Evolutionary conservation across 129 eudicot species (phyloP).

Genomic region (Escallonia rubra): DNA sequence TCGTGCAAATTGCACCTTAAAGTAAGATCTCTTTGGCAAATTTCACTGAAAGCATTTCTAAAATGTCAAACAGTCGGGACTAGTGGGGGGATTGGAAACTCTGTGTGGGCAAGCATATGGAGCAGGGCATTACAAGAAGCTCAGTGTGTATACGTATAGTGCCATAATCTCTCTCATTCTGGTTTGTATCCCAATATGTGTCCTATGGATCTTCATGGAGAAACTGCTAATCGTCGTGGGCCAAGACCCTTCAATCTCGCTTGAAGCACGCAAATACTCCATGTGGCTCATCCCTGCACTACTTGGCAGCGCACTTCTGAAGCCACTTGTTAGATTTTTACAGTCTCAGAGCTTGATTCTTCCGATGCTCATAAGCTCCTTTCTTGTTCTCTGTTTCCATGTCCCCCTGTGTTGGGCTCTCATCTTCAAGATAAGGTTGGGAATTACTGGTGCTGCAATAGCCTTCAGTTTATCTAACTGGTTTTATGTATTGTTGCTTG

Average conservation of each 20-base stretch:
- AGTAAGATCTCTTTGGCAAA: too few relatives aligned
- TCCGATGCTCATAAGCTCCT: conserved; percentile 51
- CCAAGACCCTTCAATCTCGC: conserved; percentile 67
- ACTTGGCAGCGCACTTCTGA: conserved; percentile 47
- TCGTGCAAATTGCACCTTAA: too few relatives aligned
- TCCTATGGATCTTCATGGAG: conserved; percentile 59
- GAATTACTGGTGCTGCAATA: conserved; percentile 59
- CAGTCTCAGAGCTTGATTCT: conserved; percentile 55
- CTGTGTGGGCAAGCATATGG: conserved; percentile 86
- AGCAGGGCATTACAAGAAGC: conserved; percentile 51
- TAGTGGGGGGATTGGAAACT: conserved; percentile 73
- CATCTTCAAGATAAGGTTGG: conserved; percentile 47
- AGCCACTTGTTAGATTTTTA: conserved; percentile 55
- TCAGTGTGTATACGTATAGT: conserved; percentile 48
- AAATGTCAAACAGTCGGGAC: conserved; percentile 47
- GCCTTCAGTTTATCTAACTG: conserved; percentile 56
- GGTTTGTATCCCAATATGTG: conserved; percentile 48
- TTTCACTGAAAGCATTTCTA: background rate
- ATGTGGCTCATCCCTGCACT: conserved; percentile 54
- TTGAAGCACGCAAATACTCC: conserved; percentile 47
- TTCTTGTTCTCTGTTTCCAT: conserved; percentile 40
- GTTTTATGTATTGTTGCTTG: conserved; percentile 33
- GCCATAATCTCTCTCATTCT: conserved; percentile 53
- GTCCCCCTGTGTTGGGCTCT: conserved; percentile 64
- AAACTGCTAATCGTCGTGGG: conserved; percentile 43